Evolutionary conservation across 1,139 yeast species (phyloP), one percentile per base, ranked within the genome.

Genomic region (Groenewaldozyma sp.): DNA sequence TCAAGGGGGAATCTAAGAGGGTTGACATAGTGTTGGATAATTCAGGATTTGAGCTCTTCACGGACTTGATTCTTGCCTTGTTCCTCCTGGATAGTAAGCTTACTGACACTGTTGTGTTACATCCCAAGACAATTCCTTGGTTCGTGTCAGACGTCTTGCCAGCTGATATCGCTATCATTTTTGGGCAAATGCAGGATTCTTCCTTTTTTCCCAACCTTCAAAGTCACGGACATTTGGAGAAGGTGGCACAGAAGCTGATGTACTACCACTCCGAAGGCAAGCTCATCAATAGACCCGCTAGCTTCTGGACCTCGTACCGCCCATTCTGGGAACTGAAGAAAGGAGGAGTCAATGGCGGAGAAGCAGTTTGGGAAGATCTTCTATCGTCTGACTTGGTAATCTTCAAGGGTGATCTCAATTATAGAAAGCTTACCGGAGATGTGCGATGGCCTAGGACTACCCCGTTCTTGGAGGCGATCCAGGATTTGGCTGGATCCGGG

Each of bases 101-200:
- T 31, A 78, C 76, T 14, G 63, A 67, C 20, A 65, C 72, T 39
- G 75, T 91, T 45, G 80, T 78, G 21, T 68, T 93, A 49, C 98
- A 93, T 61, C 87, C 94, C 50, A 91, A 91, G 62, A 76, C 78
- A 43, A 73, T 86, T 47, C 97, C 98, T 31, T 91, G 97, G 94
- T 88, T 91, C 78, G 98, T 91, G 17, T 83, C 95, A 53, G 99
- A 91, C 59, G 93, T 93, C 11, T 77, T 87, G 74, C 75, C 84
- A 20, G 77, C 78, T 51, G 99, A 91, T 61, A 76, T 84, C 48
- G 68, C 69, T 35, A 62, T 70, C 32, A 65, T 87, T 42, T 55
- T 86, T 26, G 54, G 63, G 26, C 86, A 84, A 52, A 67, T 91
- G 52, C 48, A 44, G 24, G 74, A 79, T 52, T 52, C 65, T 3